Evolutionary conservation across 225 moss, liverwort and hornwort genomes (phyloP), one percentile per base, ranked within the genome.

Genomic region (Neckera pumila): DNA sequence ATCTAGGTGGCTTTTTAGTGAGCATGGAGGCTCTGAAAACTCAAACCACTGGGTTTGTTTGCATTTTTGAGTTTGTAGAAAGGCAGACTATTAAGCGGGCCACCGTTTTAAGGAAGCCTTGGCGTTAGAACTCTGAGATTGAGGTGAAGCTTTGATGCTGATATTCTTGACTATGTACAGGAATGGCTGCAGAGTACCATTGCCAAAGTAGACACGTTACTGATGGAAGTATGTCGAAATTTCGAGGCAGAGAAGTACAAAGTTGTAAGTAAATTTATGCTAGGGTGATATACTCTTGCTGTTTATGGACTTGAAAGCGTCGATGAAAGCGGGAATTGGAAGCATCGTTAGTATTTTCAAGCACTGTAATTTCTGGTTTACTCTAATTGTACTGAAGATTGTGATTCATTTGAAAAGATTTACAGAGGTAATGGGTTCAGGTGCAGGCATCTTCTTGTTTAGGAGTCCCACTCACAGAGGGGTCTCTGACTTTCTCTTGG

Each of bases 151-250:
- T 72, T 73, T 84, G 74, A 80, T 64, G 33, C 80, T 87, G 77
- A 78, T 77, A 42, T 83, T 79, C 26, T 75, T 78, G 62, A 79
- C 36, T 62, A 42, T 91, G 19, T 88, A 80, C 93, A 98, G 98
- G 97, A 97, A 69, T 99, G 99, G 99, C 87, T 99, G 78, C 99
- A 97, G 83, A 94, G 88, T 91, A 97, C 95, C 36, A 95, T 97
- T 65, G 93, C 93, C 86, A 96, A 89, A 89, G 95, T 99, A 45
- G 96, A 99, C 89, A 91, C 88, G 76, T 87, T 96, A 83, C 93
- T 99, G 62, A 90, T 96, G 90, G 91, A 89, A 79, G 94, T 95
- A 71, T 99, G 99, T 88, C 95, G 89, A 82, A 93, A 93, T n/a
- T 99, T 99, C 43, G 93, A 97, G 81, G 89, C 93, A 63, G 95